Conservation (phyloP, 495 filamentous ascomycete species). For the Penicillium pancosmium region DNA sequence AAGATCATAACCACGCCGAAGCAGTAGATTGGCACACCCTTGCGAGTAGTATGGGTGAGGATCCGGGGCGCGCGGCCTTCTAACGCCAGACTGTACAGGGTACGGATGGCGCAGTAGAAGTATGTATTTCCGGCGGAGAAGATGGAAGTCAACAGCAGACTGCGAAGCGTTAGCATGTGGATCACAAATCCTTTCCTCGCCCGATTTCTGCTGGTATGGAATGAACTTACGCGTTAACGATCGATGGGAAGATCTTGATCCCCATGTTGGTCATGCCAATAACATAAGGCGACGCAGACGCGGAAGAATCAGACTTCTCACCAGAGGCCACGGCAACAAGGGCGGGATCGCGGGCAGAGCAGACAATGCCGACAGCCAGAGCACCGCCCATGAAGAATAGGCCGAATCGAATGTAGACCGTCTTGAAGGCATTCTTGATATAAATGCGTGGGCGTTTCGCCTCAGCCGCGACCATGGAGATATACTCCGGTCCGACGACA, state of each 20-base stretch:
- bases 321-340: constrained; percentile 46
- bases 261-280: constrained; percentile 77
- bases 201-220: background rate
- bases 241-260: constrained; percentile 46
- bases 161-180: constrained; percentile 3
- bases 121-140: constrained; percentile 87
- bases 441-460: constrained; percentile 65
- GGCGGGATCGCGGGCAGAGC: constrained; percentile 57
- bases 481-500: constrained; percentile 70
- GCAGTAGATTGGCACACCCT: constrained; percentile 54
- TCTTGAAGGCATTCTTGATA: constrained; percentile 67
- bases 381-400: constrained; percentile 76
- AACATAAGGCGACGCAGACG: constrained; percentile 75
- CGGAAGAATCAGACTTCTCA: constrained; percentile 42
- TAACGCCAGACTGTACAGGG: constrained; percentile 71
- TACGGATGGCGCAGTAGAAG: constrained; percentile 76
- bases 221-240: constrained; percentile 30
- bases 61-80: constrained; percentile 67
- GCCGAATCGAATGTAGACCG: constrained; percentile 71
- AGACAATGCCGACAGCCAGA: constrained; percentile 67
- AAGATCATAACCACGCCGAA: constrained; percentile 52
- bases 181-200: too few species aligned
- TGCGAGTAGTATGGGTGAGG: constrained; percentile 50
- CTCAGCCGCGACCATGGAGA: constrained; percentile 80
- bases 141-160: constrained; percentile 68